Evolutionary conservation across 805 yeast species (phyloP), one percentile per base, ranked within the genome.

Genomic region (Myxozyma udenii): DNA sequence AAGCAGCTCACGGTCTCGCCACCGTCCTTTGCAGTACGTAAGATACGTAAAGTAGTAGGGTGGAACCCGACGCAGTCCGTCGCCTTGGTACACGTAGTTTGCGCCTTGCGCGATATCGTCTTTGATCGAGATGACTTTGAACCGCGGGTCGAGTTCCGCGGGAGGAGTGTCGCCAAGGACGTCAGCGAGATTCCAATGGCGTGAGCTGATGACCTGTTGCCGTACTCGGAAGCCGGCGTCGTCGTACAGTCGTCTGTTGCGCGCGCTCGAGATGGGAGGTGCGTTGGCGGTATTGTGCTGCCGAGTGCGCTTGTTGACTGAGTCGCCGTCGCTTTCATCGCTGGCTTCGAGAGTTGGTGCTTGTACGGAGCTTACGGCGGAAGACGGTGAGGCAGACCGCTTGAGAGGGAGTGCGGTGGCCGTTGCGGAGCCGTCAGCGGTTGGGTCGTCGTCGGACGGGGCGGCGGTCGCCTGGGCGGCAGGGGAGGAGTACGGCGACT

Each of bases 1-100:
- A 3, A 88, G 58, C 30, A 93, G 68, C 19, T 80, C 80, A n/a
- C 87, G 73, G 61, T 84, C 90, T 61, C 91, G 76, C 99, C 99
- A 93, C 63, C 99, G 74, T 64, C 77, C 71, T 68, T 93, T 93
- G 68, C 97, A 90, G 64, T 83, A 87, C 0, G 99, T 93, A 68
- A 87, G 74, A 65, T 93, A 91, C 4, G 95, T 89, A 72, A 80
- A 91, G 64, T 76, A 85, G 66, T 93, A 93, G 0, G 98, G 98
- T 1, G 81, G 75, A 1, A 93, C 86, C 55, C 84, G 73, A 41
- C 97, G 71, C 45, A 87, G 70, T 6, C 59, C 55, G 24, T 41
- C 55, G 0, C 66, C 65, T 38, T 48, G 21, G 46, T 70, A 52
- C 19, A 68, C 64, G 54, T 71, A 72, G 44, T 61, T 52, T 4